Evolutionary conservation across 345 rosid species (phyloP), one percentile per base, ranked within the genome.

Genomic region (Salix exigua): DNA sequence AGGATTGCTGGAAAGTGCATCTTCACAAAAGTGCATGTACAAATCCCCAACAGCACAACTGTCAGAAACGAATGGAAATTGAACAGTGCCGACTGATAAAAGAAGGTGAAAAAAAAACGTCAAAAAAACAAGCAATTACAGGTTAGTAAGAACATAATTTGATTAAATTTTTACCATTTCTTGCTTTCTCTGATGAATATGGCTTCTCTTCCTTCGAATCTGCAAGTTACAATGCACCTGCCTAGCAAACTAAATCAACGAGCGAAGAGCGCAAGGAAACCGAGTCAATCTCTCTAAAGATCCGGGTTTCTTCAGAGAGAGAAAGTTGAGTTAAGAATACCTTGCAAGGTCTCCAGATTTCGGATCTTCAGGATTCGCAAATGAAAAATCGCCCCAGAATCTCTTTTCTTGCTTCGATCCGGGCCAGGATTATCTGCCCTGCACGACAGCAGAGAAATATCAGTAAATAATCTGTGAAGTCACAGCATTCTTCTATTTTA

Each of bases 1-100:
- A 96, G 84, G 72, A 93, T 88, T 68, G 98, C 94, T 21, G 99
- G 97, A 82, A 96, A 96, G 53, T 96, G 99, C 98, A 96, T 88
- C 92, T 91, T 96, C 61, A 96, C 88, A 64, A 85, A 92, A 13
- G 94, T 94, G 85, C 97, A 94, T 44, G 98, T 90, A 87, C 97
- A 96, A 63, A 92, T 94, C 73, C 90, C 97, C 80, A 96, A 87
- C 75, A 96, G 83, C 73, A 94, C 97, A 72, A 92, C 97, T 69
- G 94, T 96, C 64, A 94, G 77, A 77, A 92, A 92, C 2, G 97
- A 96, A 80, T 90, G 96, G 87, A 96, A 96, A 85, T 96, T 94
- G 86, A 96, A 96, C 73, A 94, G 90, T 21, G 98, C 97, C 70
- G 97, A 94, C 97, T 92, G 91, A 60, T 35, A 58, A 51, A 17